A percentile compares a stretch with the other conserved stretches of the same genome.
Conservation (phyloP, 352 stramenopile species). For the Globisporangium lucens region DNA sequence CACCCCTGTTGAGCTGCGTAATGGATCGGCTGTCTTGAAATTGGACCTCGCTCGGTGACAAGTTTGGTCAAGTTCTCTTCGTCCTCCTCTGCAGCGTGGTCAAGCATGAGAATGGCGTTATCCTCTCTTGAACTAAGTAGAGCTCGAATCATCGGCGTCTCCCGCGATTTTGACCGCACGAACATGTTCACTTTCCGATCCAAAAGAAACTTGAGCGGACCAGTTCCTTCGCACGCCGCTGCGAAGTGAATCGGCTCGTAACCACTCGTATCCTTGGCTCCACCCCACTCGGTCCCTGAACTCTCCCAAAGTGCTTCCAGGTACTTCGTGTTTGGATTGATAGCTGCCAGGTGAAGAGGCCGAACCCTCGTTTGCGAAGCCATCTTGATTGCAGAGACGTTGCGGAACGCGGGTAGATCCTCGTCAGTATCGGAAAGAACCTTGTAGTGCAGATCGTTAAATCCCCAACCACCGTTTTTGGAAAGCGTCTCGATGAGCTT, state of each 20-base stretch:
- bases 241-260: slow-evolving; percentile 75
- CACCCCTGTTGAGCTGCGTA: slow-evolving; percentile 48
- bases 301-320: slow-evolving; percentile 56
- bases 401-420: slow-evolving; percentile 45
- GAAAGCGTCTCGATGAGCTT: slow-evolving; percentile 42
- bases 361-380: slow-evolving; percentile 56
- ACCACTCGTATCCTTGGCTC: slow-evolving; percentile 51
- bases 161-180: slow-evolving; percentile 49
- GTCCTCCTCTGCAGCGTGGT: slow-evolving; percentile 44
- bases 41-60: slow-evolving; percentile 41
- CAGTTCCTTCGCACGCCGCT: slow-evolving; percentile 46
- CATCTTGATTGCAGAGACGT: slow-evolving; percentile 69
- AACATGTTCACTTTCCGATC: slow-evolving; percentile 56
- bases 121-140: slow-evolving; percentile 41
- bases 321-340: slow-evolving; percentile 73
- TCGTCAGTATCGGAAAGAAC: slow-evolving; percentile 44
- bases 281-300: slow-evolving; percentile 43
- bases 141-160: slow-evolving; percentile 67
- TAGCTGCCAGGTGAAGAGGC: slow-evolving; percentile 65
- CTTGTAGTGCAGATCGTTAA: slow-evolving; percentile 59
- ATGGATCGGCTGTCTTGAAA: slow-evolving; percentile 59
- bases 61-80: slow-evolving; percentile 31
- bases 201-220: slow-evolving; percentile 56
- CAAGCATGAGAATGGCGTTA: slow-evolving; percentile 57
- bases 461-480: slow-evolving; percentile 52